These are phyloP conservation scores for Strobilomyces confusus DNA, from an alignment of 768 basidiomycete genomes.

Conservation along the genomic window DNA sequence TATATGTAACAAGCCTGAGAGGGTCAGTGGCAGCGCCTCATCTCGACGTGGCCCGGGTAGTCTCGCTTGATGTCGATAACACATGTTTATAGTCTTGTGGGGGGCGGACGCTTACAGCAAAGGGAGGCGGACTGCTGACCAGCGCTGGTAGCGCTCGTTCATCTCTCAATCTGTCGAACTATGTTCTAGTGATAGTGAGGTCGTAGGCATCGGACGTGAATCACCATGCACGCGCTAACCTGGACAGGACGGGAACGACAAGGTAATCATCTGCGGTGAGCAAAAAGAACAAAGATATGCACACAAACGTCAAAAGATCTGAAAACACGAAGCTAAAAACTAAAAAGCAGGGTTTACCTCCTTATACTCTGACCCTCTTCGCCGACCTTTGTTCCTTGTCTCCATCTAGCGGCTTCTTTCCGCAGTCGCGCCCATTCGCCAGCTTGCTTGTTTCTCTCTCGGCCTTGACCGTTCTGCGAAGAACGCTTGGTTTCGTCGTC, in stretches of 20 bases:
- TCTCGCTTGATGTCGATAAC: too few species aligned
- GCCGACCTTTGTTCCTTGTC: constrained; percentile 44
- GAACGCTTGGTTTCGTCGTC: constrained; percentile 27
- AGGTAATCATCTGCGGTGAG: not conserved
- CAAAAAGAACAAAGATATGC: constrained; percentile 14
- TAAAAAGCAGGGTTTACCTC: not conserved
- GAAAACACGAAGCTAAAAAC: constrained; percentile 11
- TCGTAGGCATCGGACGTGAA: too few species aligned
- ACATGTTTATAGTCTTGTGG: too few species aligned
- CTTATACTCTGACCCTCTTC: constrained; percentile 18
- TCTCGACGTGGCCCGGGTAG: too few species aligned
- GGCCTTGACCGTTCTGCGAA: constrained; percentile 6
- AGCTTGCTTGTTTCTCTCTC: constrained; percentile 1
- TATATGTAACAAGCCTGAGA: too few species aligned
- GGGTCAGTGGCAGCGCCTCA: too few species aligned
- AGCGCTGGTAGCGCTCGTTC: too few species aligned
- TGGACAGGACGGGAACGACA: not conserved
- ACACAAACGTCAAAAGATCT: not conserved
- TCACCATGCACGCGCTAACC: not conserved
- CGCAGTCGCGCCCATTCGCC: not conserved
- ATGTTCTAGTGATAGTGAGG: too few species aligned
- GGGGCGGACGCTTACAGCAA: too few species aligned
- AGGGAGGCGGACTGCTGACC: too few species aligned
- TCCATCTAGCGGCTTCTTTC: constrained; percentile 54
- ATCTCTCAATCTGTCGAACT: too few species aligned